Conservation (phyloP, 495 filamentous ascomycete species). For the Jackrogersella minutella region DNA sequence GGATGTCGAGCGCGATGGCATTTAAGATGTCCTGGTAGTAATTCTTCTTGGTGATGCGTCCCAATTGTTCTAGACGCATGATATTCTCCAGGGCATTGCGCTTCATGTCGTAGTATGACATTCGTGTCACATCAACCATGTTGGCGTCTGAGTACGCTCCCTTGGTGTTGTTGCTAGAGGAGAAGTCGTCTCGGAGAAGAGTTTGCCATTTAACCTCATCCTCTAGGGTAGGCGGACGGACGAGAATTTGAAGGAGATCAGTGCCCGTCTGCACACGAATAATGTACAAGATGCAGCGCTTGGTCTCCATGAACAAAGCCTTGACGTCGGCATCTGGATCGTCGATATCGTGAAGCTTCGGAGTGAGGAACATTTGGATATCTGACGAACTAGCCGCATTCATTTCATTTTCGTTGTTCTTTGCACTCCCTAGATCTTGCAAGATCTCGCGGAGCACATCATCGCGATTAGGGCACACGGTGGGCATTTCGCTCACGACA, state of each 20-base stretch:
- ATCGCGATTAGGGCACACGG: slow-evolving; percentile 79
- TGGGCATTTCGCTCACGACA: slow-evolving; percentile 77
- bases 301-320: slow-evolving; percentile 95
- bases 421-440: slow-evolving; percentile 91
- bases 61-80: slow-evolving; percentile 81
- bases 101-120: slow-evolving; percentile 93
- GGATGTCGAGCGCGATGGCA: slow-evolving; percentile 94
- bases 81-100: slow-evolving; percentile 93
- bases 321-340: slow-evolving; percentile 94
- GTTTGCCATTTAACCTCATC: slow-evolving; percentile 89
- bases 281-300: slow-evolving; percentile 96
- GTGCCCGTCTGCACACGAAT: slow-evolving; percentile 94
- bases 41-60: slow-evolving; percentile 89
- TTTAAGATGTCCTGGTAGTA: slow-evolving; percentile 97
- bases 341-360: slow-evolving; percentile 88
- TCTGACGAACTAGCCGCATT: slow-evolving; percentile 85
- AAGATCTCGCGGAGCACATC: slow-evolving; percentile 92
- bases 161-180: slow-evolving; percentile 69
- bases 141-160: slow-evolving; percentile 93
- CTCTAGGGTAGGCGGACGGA: slow-evolving; percentile 84
- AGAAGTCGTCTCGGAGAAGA: slow-evolving; percentile 84
- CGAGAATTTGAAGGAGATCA: slow-evolving; percentile 93
- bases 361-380: slow-evolving; percentile 89
- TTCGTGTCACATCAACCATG: slow-evolving; percentile 84
- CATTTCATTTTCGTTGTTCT: slow-evolving; percentile 93